Percentiles rank a stretch among this genome's conserved stretches.
Evolutionary conservation across 192 early-diverging fungal genomes (phyloP).

Genomic region (Borealophlyctis nickersoniae): DNA sequence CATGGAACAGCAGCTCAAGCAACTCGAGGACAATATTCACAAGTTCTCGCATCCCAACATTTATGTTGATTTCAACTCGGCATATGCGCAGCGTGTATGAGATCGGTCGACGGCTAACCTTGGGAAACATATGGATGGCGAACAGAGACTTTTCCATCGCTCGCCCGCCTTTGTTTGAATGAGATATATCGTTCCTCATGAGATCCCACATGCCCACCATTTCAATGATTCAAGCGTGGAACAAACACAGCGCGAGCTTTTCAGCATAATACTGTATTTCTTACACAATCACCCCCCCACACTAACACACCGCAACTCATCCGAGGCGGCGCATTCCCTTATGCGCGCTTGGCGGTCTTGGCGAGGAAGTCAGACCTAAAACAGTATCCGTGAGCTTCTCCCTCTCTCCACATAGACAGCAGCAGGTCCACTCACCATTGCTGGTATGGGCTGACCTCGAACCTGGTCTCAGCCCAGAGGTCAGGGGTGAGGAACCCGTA

Average conservation of each 20-base stretch:
- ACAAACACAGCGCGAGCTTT: too few relatives aligned
- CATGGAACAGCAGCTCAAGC: constrained; percentile 58
- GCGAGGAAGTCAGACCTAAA: constrained; percentile 42
- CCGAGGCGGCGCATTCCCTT: not conserved
- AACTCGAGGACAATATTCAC: constrained; percentile 52
- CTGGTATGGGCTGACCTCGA: constrained; percentile 89
- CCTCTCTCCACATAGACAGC: not conserved
- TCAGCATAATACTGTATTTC: too few relatives aligned
- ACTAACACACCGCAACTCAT: not conserved
- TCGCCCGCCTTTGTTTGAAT: too few relatives aligned
- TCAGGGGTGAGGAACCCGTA: constrained; percentile 97
- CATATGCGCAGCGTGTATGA: constrained; percentile 19
- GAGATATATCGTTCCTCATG: too few relatives aligned
- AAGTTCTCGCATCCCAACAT: constrained; percentile 56
- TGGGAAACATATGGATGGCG: too few relatives aligned
- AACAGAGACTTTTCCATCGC: too few relatives aligned
- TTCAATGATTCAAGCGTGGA: too few relatives aligned
- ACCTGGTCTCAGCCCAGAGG: constrained; percentile 87
- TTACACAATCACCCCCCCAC: not conserved
- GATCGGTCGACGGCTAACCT: too few relatives aligned
- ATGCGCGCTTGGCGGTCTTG: constrained; percentile 45
- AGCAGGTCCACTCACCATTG: constrained; percentile 42
- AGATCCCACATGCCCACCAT: too few relatives aligned
- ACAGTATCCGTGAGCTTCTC: not conserved
- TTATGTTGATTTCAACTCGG: constrained; percentile 41